Base-by-base conservation (phyloP, 306 rosid genomes). In the Inga laurina region DNA sequence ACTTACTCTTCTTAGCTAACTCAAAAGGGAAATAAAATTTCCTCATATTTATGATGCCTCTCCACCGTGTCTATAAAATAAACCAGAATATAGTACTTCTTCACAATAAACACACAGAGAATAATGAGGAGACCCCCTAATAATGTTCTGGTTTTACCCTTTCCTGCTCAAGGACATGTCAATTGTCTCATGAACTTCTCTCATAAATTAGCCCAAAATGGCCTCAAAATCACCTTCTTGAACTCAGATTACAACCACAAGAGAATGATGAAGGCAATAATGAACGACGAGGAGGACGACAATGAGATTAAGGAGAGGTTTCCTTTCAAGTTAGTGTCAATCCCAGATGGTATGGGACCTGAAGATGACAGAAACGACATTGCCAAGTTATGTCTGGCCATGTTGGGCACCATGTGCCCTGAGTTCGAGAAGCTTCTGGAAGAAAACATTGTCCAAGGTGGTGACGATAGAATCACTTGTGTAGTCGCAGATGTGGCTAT, bases 91-190 rank as follows among this genome's bases (percentile, higher is more conserved):
- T 8, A 57, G 32, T n/a, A 2, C 32, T 21, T 57, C 14, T n/a
- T 22, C 12, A n/a, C 65, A n/a, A 57, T 32, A 57, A 57, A 0
- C 22, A 57, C 64, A n/a, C 5, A n/a, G 1, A 57, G 27, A 56
- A 90, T 85, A 56, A 90, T 89, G 92, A 66, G 64, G 8, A 82
- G 37, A 2, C 78, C 82, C 14, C 93, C 87, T 49, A 15, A 89
- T 45, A 15, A 51, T 51, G 81, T 89, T 32, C 24, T 90, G 27
- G 87, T 79, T 35, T 0, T 90, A 34, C 90, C 88, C 27, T 65
- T 10, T 75, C 93, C 88, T 2, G 78, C 83, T 34, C 88, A 69
- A 66, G 91, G 93, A 21, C 93, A 88, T 61, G 87, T 90, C 32
- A 88, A 84, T 41, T 83, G 91, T 81, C 62, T 90, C 10, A 81